Conservation (phyloP, 352 stramenopile genomes). For the Globisporangium nodosum region DNA sequence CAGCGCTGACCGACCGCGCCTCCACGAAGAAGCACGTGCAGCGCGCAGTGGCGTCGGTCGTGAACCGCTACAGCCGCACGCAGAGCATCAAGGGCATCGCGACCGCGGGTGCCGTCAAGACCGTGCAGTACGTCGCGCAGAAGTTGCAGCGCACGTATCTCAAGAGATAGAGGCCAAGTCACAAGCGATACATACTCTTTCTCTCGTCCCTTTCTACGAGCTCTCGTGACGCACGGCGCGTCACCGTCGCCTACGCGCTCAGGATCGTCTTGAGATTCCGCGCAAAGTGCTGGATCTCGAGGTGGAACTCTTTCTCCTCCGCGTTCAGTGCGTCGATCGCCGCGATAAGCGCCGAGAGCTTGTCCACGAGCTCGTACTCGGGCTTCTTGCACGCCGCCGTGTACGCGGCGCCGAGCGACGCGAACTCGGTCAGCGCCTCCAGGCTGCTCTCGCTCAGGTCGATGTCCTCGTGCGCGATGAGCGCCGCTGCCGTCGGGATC, state of each 20-base stretch:
- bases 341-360: conserved; percentile 45
- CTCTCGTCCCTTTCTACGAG: no score
- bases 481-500: conserved; percentile 32
- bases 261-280: conserved; percentile 45
- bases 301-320: conserved; percentile 66
- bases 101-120: conserved; percentile 77
- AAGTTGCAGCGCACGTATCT: conserved; percentile 87
- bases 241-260: conserved; percentile 5
- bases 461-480: conserved; percentile 67
- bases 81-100: conserved; percentile 89
- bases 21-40: conserved; percentile 67
- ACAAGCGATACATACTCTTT: conserved; percentile 2
- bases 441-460: conserved; percentile 75
- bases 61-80: conserved; percentile 79
- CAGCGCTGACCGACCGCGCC: conserved; percentile 16
- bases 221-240: no score
- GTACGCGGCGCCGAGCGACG: conserved; percentile 52
- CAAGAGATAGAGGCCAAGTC: conserved; percentile 9
- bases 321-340: conserved; percentile 55
- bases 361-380: conserved; percentile 35
- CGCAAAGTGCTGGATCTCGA: conserved; percentile 55
- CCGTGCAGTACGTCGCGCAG: conserved; percentile 71
- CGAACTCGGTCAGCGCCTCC: conserved; percentile 70
- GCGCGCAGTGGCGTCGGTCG: conserved; percentile 53
- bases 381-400: conserved; percentile 45